Evolutionary conservation across 202 grass and related monocot species (phyloP).

Genomic region (Alloteropsis angusta): DNA sequence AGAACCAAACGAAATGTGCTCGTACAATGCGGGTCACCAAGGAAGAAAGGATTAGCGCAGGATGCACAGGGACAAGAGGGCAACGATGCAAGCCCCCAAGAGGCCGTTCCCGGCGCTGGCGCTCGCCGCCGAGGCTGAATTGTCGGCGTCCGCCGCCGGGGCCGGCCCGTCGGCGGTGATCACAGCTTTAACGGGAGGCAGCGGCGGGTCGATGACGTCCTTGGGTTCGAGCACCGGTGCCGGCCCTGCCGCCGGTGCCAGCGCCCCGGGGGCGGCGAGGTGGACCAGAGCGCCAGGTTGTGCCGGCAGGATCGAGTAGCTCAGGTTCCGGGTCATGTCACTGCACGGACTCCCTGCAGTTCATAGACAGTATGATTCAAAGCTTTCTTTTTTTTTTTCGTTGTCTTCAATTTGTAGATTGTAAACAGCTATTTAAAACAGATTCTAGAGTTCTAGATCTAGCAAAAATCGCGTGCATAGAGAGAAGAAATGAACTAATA

Average conservation of each 20-base stretch:
- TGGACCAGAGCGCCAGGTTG: conserved; percentile 52
- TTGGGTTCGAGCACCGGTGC: conserved; percentile 60
- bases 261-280: conserved; percentile 30
- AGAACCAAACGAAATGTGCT: neutral
- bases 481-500: no score
- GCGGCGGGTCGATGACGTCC: conserved; percentile 68
- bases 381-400: neutral
- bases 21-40: conserved; percentile 9
- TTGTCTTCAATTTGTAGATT: neutral
- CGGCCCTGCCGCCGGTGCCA: conserved; percentile 55
- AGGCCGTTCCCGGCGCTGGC: neutral
- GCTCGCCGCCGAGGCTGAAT: conserved; percentile 4
- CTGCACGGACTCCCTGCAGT: conserved; percentile 80
- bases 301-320: conserved; percentile 58
- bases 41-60: conserved; percentile 19
- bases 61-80: conserved; percentile 24
- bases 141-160: neutral
- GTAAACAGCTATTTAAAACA: neutral
- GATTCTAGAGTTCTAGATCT: neutral
- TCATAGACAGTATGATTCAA: conserved; percentile 24
- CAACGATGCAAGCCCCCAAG: conserved; percentile 22
- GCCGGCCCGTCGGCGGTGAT: conserved; percentile 14
- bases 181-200: conserved; percentile 49
- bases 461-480: neutral
- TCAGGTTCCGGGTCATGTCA: conserved; percentile 45